phyloP scores from a whole-genome alignment of 1,284 basidiomycete species.

The Trichosporon sp. region DNA sequence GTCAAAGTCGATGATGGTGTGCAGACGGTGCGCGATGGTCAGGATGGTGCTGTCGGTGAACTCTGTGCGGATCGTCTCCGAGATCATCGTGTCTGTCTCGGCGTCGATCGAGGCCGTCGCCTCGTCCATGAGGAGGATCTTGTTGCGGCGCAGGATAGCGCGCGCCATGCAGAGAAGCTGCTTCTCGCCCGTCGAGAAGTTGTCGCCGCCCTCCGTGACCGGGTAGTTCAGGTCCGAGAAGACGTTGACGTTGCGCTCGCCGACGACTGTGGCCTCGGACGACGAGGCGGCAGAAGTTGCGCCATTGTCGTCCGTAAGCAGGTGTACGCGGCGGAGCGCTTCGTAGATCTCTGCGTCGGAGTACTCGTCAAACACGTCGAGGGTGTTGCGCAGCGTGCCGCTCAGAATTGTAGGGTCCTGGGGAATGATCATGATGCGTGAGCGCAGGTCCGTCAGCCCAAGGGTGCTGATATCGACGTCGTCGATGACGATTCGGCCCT shows the following conservation, averaged over 20 bases:
- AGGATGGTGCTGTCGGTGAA: conserved; percentile 57
- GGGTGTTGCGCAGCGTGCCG: conserved; percentile 73
- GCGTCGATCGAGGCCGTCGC: conserved; percentile 60
- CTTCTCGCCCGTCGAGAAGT: conserved; percentile 84
- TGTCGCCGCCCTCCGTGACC: conserved; percentile 68
- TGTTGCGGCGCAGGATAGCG: conserved; percentile 68
- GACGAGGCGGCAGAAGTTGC: conserved; percentile 28
- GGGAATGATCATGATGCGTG: conserved; percentile 80
- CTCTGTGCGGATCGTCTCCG: conserved; percentile 49
- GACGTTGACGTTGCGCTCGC: conserved; percentile 67
- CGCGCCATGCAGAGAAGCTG: conserved; percentile 79
- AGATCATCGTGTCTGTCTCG: conserved; percentile 55
- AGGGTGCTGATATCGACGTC: conserved; percentile 75
- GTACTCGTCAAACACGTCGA: conserved; percentile 89
- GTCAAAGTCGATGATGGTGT: conserved; percentile 77
- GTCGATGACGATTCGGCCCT: conserved; percentile 78
- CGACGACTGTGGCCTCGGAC: conserved; percentile 21
- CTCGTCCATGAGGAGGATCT: conserved; percentile 75
- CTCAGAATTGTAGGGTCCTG: conserved; percentile 89
- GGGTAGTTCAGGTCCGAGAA: conserved; percentile 79
- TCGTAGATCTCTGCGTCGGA: conserved; percentile 80
- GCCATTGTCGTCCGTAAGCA: conserved; percentile 56
- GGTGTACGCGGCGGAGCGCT: conserved; percentile 77
- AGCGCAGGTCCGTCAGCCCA: conserved; percentile 79
- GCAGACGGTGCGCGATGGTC: conserved; percentile 61